These are phyloP conservation scores for Lipomyces starkeyi DNA, from an alignment of 805 yeast genomes.

Conservation along the genomic window DNA sequence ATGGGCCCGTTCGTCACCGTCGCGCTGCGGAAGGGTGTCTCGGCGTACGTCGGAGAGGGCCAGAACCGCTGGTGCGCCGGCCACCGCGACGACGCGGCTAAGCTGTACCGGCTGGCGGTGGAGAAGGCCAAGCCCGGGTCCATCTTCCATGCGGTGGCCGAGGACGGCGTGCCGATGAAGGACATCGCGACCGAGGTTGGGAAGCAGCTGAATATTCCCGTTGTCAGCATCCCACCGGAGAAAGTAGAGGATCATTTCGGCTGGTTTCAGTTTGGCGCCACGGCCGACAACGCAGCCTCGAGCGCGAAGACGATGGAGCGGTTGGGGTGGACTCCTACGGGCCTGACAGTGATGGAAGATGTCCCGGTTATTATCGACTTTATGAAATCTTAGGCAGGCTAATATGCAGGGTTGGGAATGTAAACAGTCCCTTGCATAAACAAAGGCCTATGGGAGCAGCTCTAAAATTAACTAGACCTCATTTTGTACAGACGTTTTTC, in stretches of 20 bases:
- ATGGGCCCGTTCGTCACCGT: background rate
- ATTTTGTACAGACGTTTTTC: background rate
- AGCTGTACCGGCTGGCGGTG: conserved; percentile 1
- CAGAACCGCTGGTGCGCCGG: conserved; percentile 4
- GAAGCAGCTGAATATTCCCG: background rate
- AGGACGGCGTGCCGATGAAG: background rate
- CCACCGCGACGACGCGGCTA: conserved; percentile 4
- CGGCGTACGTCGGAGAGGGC: conserved; percentile 3
- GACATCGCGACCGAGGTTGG: conserved; percentile 3
- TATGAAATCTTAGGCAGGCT: background rate
- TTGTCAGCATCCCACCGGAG: conserved; percentile 3
- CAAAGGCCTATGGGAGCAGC: background rate
- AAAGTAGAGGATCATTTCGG: background rate
- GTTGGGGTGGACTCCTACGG: conserved; percentile 4
- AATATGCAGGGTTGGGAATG: background rate
- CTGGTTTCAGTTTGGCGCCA: conserved; percentile 1
- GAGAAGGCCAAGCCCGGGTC: background rate
- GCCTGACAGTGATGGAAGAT: background rate
- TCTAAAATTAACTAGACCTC: background rate
- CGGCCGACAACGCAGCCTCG: background rate
- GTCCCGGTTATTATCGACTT: background rate
- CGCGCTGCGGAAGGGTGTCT: background rate
- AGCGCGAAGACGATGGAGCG: background rate
- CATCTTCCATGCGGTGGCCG: conserved; percentile 4
- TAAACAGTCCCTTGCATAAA: background rate